phyloP scores from a whole-genome alignment of 2,329 filamentous ascomycete species.

The Leptographium lundbergii region DNA sequence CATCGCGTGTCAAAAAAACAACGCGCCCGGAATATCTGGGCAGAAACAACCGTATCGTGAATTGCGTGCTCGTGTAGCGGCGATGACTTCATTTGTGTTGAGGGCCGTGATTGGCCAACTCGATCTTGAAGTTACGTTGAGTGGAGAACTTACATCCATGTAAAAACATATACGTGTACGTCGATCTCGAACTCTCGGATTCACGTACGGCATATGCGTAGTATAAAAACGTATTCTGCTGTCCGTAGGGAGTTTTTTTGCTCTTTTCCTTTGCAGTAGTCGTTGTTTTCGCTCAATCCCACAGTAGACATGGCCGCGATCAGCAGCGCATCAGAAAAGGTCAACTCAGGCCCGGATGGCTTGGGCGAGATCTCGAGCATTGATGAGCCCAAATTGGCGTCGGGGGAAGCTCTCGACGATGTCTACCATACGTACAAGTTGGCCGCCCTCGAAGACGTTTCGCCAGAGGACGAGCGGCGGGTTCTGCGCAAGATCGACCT shows the following conservation, averaged over 20 bases:
- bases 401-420: conserved; percentile 16
- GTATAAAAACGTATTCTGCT: background rate
- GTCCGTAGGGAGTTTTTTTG: background rate
- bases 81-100: conserved; percentile 1
- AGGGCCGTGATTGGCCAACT: background rate
- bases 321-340: background rate
- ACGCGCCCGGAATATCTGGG: background rate
- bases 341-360: background rate
- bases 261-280: background rate
- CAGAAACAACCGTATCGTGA: background rate
- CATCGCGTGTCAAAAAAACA: background rate
- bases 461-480: conserved; percentile 17
- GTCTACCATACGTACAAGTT: conserved; percentile 19
- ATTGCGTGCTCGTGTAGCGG: conserved; percentile 1
- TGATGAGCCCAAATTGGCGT: background rate
- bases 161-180: background rate
- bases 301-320: background rate
- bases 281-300: no score
- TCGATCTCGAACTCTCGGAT: background rate
- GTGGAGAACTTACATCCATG: background rate
- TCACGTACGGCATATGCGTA: background rate
- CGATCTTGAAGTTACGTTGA: background rate
- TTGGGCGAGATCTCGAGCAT: background rate
- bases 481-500: conserved; percentile 44
- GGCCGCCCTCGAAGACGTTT: conserved; percentile 7